Percentiles rank a stretch among this genome's conserved stretches.
These are phyloP conservation scores for Colletotrichum falcatum DNA, from an alignment of 2,329 filamentous ascomycete genomes.

Conservation along the genomic window DNA sequence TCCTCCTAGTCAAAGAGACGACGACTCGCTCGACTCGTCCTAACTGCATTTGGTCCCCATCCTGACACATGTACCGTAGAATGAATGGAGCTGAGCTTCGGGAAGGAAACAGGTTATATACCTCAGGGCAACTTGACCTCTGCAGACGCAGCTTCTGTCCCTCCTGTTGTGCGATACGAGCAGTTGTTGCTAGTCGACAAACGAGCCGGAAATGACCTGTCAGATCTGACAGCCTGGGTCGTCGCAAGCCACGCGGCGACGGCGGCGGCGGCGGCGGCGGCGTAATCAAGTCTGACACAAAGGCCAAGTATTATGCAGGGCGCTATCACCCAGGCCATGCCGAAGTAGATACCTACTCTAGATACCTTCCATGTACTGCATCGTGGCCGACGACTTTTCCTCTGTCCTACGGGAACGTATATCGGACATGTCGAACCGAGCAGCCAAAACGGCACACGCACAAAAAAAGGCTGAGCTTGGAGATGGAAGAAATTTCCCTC, in stretches of 20 bases:
- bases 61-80: not conserved
- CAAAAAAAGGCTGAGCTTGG: constrained; percentile 14
- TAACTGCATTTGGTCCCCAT: not conserved
- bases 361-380: constrained; percentile 3
- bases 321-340: not conserved
- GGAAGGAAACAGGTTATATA: not conserved
- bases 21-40: constrained; percentile 3
- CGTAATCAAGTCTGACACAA: constrained; percentile 1
- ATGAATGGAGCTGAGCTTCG: not conserved
- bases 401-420: not conserved
- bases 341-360: not conserved
- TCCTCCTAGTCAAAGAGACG: not conserved
- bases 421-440: not conserved
- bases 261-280: constrained; percentile 13
- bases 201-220: constrained; percentile 31
- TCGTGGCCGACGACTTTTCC: not conserved
- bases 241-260: constrained; percentile 32
- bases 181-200: constrained; percentile 32
- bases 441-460: constrained; percentile 30
- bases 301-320: constrained; percentile 3
- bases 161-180: constrained; percentile 19
- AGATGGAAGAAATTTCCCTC: constrained; percentile 18
- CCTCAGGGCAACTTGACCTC: not conserved
- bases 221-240: constrained; percentile 33
- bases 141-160: constrained; percentile 2